phyloP scores from a whole-genome alignment of 108 stramenopile species.

The Cyclotella choctawhatcheeana region DNA sequence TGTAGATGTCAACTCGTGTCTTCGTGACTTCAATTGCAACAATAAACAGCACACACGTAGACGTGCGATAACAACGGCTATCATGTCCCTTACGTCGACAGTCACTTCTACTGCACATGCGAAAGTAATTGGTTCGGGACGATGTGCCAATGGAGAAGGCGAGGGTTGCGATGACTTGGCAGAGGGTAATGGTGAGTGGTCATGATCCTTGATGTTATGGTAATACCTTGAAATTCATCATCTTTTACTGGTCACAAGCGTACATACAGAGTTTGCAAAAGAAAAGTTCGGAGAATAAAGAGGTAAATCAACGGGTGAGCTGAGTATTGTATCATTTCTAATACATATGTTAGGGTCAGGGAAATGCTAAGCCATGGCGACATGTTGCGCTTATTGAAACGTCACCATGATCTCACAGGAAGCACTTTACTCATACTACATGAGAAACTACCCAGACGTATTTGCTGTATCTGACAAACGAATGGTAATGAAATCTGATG shows the following conservation, averaged over 20 bases:
- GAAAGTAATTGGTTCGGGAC: conserved; percentile 55
- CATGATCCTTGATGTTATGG: no score
- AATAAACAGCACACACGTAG: neutral
- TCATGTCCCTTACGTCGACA: neutral
- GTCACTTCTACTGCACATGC: conserved; percentile 23
- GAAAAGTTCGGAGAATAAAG: conserved; percentile 69
- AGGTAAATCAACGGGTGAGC: conserved; percentile 65
- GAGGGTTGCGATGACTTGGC: conserved; percentile 76
- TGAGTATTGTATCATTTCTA: neutral
- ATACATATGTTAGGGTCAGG: neutral
- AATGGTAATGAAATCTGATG: conserved; percentile 78
- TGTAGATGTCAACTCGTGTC: no score
- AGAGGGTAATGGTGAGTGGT: conserved; percentile 81
- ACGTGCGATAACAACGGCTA: neutral
- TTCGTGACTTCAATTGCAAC: no score
- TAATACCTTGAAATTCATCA: no score
- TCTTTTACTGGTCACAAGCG: no score
- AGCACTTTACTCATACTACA: conserved; percentile 75
- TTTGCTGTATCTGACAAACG: conserved; percentile 65
- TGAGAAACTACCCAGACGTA: conserved; percentile 89
- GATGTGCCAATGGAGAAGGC: conserved; percentile 76
- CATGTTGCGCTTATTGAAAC: neutral
- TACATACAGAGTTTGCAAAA: conserved; percentile 70
- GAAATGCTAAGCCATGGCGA: neutral
- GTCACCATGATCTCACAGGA: conserved; percentile 35